Conservation (phyloP, 768 basidiomycete genomes). For the Phanerodontia chrysosporium region DNA sequence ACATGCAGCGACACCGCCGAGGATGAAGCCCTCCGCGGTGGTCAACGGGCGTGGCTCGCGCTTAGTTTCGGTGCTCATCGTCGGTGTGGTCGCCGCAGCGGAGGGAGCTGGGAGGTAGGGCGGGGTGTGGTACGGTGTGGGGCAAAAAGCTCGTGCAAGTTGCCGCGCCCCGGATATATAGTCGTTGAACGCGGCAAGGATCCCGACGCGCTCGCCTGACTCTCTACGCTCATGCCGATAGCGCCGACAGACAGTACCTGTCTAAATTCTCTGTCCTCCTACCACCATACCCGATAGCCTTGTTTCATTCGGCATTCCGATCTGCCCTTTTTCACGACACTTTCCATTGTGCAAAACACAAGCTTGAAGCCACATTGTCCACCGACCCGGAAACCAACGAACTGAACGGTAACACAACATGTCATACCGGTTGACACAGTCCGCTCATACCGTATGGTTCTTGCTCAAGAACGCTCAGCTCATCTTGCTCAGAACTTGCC, state of each 20-base stretch:
- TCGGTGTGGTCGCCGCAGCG: neutral
- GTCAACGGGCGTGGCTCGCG: slow-evolving; percentile 34
- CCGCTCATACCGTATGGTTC: neutral
- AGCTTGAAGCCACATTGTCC: too few relatives aligned
- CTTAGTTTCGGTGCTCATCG: slow-evolving; percentile 7
- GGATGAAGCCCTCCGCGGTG: slow-evolving; percentile 77
- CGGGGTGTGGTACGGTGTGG: neutral
- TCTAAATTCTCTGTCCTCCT: too few relatives aligned
- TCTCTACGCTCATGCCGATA: neutral
- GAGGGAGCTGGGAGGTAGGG: neutral
- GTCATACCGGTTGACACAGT: neutral
- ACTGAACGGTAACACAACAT: neutral
- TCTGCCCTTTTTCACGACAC: too few relatives aligned
- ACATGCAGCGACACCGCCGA: slow-evolving; percentile 89
- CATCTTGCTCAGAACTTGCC: neutral
- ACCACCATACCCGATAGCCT: too few relatives aligned
- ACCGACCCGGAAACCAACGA: neutral
- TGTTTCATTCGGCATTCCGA: too few relatives aligned
- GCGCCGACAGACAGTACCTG: too few relatives aligned
- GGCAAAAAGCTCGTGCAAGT: neutral
- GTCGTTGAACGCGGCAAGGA: neutral
- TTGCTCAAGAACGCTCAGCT: neutral
- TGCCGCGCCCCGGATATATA: neutral
- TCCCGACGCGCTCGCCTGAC: neutral
- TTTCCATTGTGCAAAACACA: too few relatives aligned